Evolutionary conservation across 83 land plant genomes (phyloP).

Genomic region (Diphasiastrum complanatum): DNA sequence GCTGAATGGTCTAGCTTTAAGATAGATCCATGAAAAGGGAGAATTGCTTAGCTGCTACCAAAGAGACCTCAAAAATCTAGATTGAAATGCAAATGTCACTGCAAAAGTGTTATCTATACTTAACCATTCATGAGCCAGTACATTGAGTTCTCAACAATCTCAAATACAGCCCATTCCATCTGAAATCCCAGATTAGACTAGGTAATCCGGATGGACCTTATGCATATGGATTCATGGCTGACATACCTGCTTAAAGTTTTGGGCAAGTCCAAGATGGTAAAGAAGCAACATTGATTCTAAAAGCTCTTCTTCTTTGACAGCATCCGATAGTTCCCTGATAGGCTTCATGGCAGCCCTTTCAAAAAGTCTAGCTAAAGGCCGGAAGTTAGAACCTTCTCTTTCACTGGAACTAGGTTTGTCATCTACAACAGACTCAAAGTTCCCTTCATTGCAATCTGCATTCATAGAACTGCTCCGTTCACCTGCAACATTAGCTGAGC

Average conservation of each 20-base stretch:
- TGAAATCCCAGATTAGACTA: no score
- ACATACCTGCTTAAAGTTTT: constrained; percentile 76
- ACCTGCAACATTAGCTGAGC: constrained; percentile 33
- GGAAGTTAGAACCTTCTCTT: constrained; percentile 41
- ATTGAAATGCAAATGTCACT: no score
- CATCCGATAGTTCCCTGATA: constrained; percentile 37
- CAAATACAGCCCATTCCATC: no score
- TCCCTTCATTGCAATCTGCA: constrained; percentile 57
- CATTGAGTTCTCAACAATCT: no score
- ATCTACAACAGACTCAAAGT: no score
- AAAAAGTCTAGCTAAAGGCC: constrained; percentile 22
- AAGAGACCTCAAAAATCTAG: no score
- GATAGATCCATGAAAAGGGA: no score
- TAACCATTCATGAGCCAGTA: no score
- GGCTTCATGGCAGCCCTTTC: constrained; percentile 20
- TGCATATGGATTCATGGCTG: not conserved
- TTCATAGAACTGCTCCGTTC: constrained; percentile 58
- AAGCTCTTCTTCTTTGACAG: constrained; percentile 76
- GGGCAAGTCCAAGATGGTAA: constrained; percentile 79
- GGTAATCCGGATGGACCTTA: no score
- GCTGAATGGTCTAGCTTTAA: no score
- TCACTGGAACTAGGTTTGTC: constrained; percentile 82
- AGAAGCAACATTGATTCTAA: constrained; percentile 71
- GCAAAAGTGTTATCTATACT: no score
- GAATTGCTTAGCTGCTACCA: no score